phyloP scores from a whole-genome alignment of 345 rosid genomes.

The Populus davidiana region DNA sequence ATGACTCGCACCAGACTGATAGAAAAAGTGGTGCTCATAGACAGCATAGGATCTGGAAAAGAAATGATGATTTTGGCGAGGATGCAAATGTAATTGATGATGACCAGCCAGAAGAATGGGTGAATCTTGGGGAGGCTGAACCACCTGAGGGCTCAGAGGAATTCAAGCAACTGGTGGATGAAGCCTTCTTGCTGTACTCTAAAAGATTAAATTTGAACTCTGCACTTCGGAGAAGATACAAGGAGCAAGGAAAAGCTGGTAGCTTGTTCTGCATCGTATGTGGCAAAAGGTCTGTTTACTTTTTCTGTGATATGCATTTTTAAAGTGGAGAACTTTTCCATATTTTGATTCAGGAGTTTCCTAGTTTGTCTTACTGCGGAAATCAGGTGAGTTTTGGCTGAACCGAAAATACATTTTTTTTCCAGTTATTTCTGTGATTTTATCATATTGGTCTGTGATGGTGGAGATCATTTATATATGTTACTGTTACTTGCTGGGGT shows the following conservation, averaged over 20 bases:
- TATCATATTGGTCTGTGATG: not conserved
- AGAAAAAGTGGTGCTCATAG: conserved; percentile 35
- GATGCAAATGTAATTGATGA: conserved; percentile 31
- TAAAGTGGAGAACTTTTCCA: conserved; percentile 23
- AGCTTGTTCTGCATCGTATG: conserved; percentile 69
- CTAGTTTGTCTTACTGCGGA: conserved; percentile 13
- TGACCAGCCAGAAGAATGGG: conserved; percentile 33
- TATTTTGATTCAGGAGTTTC: conserved; percentile 26
- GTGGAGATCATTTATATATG: not conserved
- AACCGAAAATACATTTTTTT: not conserved
- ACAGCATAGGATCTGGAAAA: conserved; percentile 42
- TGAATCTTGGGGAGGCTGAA: conserved; percentile 30
- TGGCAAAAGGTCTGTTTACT: conserved; percentile 65
- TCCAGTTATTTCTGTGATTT: not conserved
- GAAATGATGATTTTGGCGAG: conserved; percentile 41
- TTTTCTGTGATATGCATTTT: conserved; percentile 21
- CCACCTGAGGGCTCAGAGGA: conserved; percentile 51
- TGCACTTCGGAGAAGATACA: conserved; percentile 52
- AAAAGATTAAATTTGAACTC: conserved; percentile 47
- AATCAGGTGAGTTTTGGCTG: not conserved
- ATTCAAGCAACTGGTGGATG: conserved; percentile 52
- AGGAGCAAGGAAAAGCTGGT: conserved; percentile 68
- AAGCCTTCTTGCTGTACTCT: conserved; percentile 48
- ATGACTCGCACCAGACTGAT: conserved; percentile 33
- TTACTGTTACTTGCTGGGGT: not conserved